A percentile compares a stretch with the other conserved stretches of the same genome.
Evolutionary conservation across 2,329 filamentous ascomycete species (phyloP).

Genomic region (Escovopsis sp.): DNA sequence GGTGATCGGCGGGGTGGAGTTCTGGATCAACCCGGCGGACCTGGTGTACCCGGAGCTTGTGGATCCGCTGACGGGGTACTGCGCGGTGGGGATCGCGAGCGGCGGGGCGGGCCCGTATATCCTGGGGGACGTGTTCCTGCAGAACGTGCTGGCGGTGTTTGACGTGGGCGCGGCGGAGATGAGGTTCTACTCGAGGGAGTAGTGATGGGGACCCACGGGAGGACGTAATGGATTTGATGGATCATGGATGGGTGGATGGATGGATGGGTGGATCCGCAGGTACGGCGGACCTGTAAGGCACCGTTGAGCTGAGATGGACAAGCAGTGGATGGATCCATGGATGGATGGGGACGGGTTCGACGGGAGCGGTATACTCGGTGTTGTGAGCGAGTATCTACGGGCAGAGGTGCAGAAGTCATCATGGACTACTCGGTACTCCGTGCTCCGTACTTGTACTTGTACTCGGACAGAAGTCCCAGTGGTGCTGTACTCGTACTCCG

Average conservation of each 20-base stretch:
- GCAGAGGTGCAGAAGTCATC: too few relatives aligned
- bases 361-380: too few relatives aligned
- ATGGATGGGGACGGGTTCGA: too few relatives aligned
- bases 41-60: conserved; percentile 28
- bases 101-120: conserved; percentile 32
- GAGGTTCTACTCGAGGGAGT: conserved; percentile 23
- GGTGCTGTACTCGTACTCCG: too few relatives aligned
- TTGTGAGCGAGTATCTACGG: too few relatives aligned
- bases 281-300: not conserved
- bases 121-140: conserved; percentile 33
- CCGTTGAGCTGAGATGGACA: too few relatives aligned
- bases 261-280: not conserved
- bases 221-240: not conserved
- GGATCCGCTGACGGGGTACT: conserved; percentile 30
- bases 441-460: too few relatives aligned
- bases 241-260: not conserved
- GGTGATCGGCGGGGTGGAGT: conserved; percentile 26
- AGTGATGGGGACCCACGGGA: not conserved
- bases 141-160: conserved; percentile 34
- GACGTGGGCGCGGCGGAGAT: conserved; percentile 31
- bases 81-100: conserved; percentile 30
- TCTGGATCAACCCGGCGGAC: conserved; percentile 32
- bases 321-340: too few relatives aligned
- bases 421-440: too few relatives aligned
- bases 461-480: too few relatives aligned